phyloP scores from a whole-genome alignment of 208 protist species.

The Tetramitus jugosus region DNA sequence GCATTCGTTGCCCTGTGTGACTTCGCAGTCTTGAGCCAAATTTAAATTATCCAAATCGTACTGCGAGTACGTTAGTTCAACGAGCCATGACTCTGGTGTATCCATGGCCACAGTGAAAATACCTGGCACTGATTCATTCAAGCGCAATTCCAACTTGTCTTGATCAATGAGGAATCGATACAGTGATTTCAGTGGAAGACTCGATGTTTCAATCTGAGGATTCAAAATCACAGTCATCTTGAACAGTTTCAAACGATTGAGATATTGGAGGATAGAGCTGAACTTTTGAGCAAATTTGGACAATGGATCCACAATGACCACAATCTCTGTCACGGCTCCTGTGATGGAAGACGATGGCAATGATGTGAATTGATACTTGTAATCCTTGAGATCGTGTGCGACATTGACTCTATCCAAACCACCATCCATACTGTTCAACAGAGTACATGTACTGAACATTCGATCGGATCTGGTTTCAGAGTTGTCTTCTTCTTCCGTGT shows the following conservation, averaged over 20 bases:
- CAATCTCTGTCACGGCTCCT: too few species aligned
- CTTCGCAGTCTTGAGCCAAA: constrained; percentile 59
- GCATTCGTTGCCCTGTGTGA: constrained; percentile 21
- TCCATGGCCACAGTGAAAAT: constrained; percentile 67
- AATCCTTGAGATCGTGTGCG: too few species aligned
- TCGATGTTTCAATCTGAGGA: constrained; percentile 21
- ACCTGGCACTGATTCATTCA: constrained; percentile 52
- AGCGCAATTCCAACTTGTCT: constrained; percentile 59
- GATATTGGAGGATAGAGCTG: background rate
- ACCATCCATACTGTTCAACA: too few species aligned
- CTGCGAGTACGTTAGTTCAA: constrained; percentile 57
- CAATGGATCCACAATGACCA: background rate
- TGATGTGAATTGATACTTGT: too few species aligned
- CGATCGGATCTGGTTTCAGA: too few species aligned
- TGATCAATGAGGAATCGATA: constrained; percentile 71
- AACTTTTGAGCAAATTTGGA: background rate
- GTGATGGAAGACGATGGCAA: too few species aligned
- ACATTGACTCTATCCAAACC: too few species aligned
- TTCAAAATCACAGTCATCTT: background rate
- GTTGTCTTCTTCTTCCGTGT: too few species aligned
- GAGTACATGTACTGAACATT: too few species aligned
- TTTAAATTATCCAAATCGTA: constrained; percentile 91
- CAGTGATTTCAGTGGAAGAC: constrained; percentile 72
- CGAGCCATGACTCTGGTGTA: constrained; percentile 71
- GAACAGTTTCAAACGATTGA: background rate